A percentile compares a stretch with the other conserved stretches of the same genome.
These are phyloP conservation scores for Tausonia pullulans DNA, from an alignment of 1,284 basidiomycete species.

Conservation along the genomic window DNA sequence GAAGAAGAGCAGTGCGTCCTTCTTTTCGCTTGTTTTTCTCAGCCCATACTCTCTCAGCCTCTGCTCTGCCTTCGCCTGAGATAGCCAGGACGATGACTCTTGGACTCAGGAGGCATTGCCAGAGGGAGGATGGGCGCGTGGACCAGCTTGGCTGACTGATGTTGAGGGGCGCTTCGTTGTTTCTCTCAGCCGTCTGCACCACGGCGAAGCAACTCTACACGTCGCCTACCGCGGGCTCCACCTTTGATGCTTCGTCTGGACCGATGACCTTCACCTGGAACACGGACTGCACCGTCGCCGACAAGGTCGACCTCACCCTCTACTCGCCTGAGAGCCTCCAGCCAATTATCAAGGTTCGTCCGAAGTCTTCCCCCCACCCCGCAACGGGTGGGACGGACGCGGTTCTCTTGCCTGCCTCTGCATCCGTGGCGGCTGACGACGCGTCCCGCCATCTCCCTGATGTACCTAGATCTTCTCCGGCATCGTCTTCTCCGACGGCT, in stretches of 20 bases:
- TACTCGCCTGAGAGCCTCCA: background rate
- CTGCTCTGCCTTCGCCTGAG: too few relatives aligned
- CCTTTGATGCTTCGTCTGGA: conserved; percentile 1
- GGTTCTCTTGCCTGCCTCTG: too few relatives aligned
- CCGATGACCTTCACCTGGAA: conserved; percentile 9
- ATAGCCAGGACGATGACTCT: background rate
- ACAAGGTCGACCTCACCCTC: conserved; percentile 4
- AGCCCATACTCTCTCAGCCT: too few relatives aligned
- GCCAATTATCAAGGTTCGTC: conserved; percentile 5
- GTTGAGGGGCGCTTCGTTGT: background rate
- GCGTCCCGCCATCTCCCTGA: too few relatives aligned
- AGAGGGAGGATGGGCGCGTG: background rate
- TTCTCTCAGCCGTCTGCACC: background rate
- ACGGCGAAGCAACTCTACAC: conserved; percentile 5
- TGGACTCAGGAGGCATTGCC: background rate
- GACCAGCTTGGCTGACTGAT: background rate
- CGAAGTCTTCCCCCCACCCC: too few relatives aligned
- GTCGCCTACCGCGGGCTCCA: background rate
- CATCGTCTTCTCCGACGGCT: background rate
- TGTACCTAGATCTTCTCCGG: background rate
- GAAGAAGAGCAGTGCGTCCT: conserved; percentile 1
- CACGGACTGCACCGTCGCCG: background rate
- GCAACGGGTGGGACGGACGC: too few relatives aligned
- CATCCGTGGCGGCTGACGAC: too few relatives aligned
- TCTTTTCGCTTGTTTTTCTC: background rate